Evolutionary conservation across 2,329 filamentous ascomycete species (phyloP).

Genomic region (Dryadomyces quercivorus): DNA sequence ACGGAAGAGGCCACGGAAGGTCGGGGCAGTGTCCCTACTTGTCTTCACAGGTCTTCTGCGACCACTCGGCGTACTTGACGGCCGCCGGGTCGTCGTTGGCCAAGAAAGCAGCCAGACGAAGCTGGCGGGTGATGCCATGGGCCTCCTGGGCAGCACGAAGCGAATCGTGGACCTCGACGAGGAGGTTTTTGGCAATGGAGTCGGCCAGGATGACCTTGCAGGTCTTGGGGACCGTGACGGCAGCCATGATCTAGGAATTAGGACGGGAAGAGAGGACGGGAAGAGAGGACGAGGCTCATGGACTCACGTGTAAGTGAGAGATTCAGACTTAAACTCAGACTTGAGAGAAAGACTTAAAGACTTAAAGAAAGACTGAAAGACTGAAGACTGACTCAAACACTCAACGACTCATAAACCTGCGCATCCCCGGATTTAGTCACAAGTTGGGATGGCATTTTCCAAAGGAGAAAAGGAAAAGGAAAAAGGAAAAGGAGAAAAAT

Average conservation of each 20-base stretch:
- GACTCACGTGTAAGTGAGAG: too few relatives aligned
- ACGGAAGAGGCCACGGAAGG: too few relatives aligned
- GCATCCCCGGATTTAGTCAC: neutral
- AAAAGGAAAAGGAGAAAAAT: conserved; percentile 4
- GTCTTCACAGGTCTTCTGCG: conserved; percentile 87
- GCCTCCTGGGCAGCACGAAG: conserved; percentile 54
- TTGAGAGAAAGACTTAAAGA: too few relatives aligned
- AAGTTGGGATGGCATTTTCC: neutral
- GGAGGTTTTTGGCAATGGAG: conserved; percentile 70
- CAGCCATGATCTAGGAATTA: conserved; percentile 24
- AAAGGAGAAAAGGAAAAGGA: conserved; percentile 3
- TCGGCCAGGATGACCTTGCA: conserved; percentile 92
- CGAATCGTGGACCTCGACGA: conserved; percentile 66
- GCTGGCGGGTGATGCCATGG: conserved; percentile 34
- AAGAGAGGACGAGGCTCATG: too few relatives aligned
- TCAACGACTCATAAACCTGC: too few relatives aligned
- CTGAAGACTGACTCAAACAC: too few relatives aligned
- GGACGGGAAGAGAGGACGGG: too few relatives aligned
- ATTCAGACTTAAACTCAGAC: too few relatives aligned
- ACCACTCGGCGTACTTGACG: conserved; percentile 92
- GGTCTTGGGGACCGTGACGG: conserved; percentile 41
- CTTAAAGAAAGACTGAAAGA: too few relatives aligned
- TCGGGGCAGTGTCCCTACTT: too few relatives aligned
- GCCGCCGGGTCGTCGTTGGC: conserved; percentile 87
- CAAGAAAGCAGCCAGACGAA: conserved; percentile 80